A percentile compares a stretch with the other conserved stretches of the same genome.
Evolutionary conservation across 1,284 basidiomycete genomes (phyloP).

Genomic region (Puccinia hordei): DNA sequence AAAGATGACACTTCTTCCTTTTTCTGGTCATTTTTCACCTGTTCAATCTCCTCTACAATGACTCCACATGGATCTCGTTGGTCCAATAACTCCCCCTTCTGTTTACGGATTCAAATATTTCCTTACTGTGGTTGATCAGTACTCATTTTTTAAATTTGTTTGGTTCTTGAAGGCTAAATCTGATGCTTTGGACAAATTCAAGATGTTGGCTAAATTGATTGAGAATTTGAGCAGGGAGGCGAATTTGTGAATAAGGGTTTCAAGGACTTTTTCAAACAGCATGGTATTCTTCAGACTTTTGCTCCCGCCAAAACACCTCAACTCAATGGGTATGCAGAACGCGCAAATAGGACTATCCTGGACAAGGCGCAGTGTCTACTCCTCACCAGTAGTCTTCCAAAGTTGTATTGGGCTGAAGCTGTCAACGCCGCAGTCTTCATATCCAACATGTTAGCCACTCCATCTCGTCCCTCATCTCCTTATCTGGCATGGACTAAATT

Average conservation of each 20-base stretch:
- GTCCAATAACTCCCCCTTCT: background rate
- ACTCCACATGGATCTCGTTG: conserved; percentile 1
- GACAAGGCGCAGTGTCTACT: background rate
- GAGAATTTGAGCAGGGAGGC: background rate
- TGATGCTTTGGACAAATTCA: background rate
- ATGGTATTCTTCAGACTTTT: background rate
- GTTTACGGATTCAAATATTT: conserved; percentile 5
- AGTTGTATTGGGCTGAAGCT: background rate
- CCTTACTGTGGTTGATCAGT: background rate
- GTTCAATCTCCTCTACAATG: background rate
- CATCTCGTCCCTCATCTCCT: background rate
- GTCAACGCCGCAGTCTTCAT: background rate
- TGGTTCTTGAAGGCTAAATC: background rate
- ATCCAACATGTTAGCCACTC: background rate
- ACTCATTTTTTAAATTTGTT: background rate
- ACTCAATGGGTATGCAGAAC: background rate
- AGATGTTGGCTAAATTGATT: background rate
- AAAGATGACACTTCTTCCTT: background rate
- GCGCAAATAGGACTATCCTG: no score
- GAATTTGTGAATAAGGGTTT: background rate
- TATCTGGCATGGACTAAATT: background rate
- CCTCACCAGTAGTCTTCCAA: background rate
- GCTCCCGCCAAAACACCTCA: background rate
- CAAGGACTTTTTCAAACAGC: background rate
- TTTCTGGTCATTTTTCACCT: background rate